Evolutionary conservation across 1,284 basidiomycete species (phyloP), one percentile per base, ranked within the genome.

Genomic region (Melampsora americana): DNA sequence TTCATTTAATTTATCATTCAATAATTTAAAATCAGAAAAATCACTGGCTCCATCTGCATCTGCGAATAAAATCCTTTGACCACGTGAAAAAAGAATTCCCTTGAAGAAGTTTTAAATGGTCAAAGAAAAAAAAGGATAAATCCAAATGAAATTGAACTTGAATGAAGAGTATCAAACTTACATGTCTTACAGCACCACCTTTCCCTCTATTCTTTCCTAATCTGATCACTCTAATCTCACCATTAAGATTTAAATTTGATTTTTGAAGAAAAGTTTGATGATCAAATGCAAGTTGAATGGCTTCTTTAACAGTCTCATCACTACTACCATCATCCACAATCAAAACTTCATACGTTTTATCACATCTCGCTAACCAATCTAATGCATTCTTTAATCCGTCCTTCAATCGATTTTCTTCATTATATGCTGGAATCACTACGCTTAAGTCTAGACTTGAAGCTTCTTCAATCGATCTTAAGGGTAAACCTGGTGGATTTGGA

Each of bases 1-100:
- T 66, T 81, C 79, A 80, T 93, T 90, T 87, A 95, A 89, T 26
- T 87, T 87, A 1, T 83, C 83, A 87, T 92, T 91, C 18, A 97
- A 84, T 35, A 85, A 80, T 78, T 90, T 89, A 16, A 96, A 82
- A 80, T 95, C 94, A 62, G 88, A 85, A 79, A 97, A 95, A 50
- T 88, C 86, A 78, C 92, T 93, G 28, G 94, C 94, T 1, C 92
- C 94, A 80, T 97, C 94, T 6, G 94, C 94, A 81, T 97, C 94
- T 46, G 90, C 93, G 87, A 96, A 94, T 65, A 96, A 84, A 66
- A 96, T 85, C n/a, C 91, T 84, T 78, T 86, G 83, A 5, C 94
- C 94, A 4, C 92, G 86, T 5, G 88, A 86, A 81, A 91, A 89
- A 77, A 95, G 82, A 87, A 93, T 91, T 60, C 92, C 83, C 83